phyloP scores from a whole-genome alignment of 2,329 filamentous ascomycete genomes.

The Zymoseptoria pseudotritici region DNA sequence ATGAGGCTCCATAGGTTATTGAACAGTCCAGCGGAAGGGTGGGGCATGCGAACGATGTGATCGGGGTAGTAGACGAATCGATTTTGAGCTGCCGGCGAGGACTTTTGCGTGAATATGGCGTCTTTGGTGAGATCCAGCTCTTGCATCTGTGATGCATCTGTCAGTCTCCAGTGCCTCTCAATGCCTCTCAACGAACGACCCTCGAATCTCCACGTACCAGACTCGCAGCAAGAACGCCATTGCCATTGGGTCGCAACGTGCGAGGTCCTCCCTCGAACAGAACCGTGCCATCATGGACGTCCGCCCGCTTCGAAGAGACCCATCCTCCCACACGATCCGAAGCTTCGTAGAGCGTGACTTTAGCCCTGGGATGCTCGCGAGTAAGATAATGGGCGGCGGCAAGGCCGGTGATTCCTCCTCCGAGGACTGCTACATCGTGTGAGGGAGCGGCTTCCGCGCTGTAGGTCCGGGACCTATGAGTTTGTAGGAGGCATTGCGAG shows the following conservation, averaged over 20 bases:
- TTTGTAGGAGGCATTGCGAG: slow-evolving; percentile 1
- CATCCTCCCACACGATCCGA: slow-evolving; percentile 69
- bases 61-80: slow-evolving; percentile 88
- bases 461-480: slow-evolving; percentile 5
- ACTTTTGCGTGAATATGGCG: slow-evolving; percentile 47
- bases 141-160: slow-evolving; percentile 42
- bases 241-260: slow-evolving; percentile 55
- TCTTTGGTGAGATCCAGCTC: slow-evolving; percentile 51
- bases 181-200: neutral
- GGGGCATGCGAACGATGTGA: slow-evolving; percentile 60
- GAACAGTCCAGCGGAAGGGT: slow-evolving; percentile 30
- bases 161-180: neutral
- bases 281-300: slow-evolving; percentile 56
- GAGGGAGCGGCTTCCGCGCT: slow-evolving; percentile 11
- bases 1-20: slow-evolving; percentile 22
- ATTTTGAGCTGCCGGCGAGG: slow-evolving; percentile 49
- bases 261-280: slow-evolving; percentile 80
- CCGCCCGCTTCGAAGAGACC: slow-evolving; percentile 61
- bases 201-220: slow-evolving; percentile 49
- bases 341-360: slow-evolving; percentile 76
- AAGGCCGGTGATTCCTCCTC: slow-evolving; percentile 77
- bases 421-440: slow-evolving; percentile 58
- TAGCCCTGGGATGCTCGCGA: slow-evolving; percentile 57
- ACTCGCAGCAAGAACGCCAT: slow-evolving; percentile 61
- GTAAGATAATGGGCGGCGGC: slow-evolving; percentile 70